Conservation (phyloP, 768 basidiomycete genomes). For the Pisolithus sp. region DNA sequence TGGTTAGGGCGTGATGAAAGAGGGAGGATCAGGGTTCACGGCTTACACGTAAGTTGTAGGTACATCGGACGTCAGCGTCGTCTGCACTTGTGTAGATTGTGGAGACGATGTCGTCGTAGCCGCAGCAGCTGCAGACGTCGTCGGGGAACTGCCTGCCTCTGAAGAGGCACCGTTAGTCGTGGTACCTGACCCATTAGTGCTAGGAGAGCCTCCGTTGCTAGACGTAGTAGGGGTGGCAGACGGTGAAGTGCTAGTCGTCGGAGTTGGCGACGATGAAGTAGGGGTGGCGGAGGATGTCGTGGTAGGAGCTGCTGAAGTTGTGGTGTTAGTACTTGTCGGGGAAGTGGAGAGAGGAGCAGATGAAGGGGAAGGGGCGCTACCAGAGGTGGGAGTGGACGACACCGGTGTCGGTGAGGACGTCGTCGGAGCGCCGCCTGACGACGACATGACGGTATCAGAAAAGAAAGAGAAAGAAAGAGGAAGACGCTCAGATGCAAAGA, state of each 20-base stretch:
- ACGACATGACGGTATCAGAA: not conserved
- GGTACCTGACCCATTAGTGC: not conserved
- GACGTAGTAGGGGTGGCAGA: not conserved
- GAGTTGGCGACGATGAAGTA: constrained; percentile 5
- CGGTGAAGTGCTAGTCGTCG: not conserved
- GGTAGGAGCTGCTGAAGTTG: not conserved
- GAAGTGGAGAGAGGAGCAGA: not conserved
- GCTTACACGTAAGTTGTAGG: constrained; percentile 15
- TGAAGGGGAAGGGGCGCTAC: constrained; percentile 16
- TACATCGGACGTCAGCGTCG: constrained; percentile 13
- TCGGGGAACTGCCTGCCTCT: not conserved
- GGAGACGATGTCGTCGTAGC: not conserved
- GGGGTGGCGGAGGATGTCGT: not conserved
- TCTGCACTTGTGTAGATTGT: not conserved
- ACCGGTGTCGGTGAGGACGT: not conserved
- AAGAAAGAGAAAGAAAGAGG: not conserved
- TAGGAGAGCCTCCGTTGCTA: no score
- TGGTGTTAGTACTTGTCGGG: constrained; percentile 7
- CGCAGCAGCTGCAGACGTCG: not conserved
- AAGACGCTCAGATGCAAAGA: not conserved
- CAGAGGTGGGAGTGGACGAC: constrained; percentile 6
- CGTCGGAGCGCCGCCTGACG: not conserved
- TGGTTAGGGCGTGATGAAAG: not conserved
- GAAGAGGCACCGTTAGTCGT: not conserved
- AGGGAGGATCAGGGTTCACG: not conserved